phyloP scores from a whole-genome alignment of 495 filamentous ascomycete species.

The Hamigera avellanea region DNA sequence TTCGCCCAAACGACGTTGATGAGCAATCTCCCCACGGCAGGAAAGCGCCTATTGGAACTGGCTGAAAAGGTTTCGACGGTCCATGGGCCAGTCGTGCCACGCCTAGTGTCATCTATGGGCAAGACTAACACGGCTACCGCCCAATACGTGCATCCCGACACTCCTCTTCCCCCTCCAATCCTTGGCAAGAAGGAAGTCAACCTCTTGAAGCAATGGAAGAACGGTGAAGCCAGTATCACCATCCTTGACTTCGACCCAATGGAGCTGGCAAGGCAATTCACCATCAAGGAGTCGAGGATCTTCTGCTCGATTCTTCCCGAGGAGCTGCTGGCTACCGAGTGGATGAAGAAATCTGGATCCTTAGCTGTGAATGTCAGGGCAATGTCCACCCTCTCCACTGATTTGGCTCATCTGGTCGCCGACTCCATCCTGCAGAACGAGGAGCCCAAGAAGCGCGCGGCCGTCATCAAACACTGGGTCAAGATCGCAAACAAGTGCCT shows the following conservation, averaged over 20 bases:
- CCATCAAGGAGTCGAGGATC: conserved; percentile 83
- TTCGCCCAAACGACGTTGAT: conserved; percentile 70
- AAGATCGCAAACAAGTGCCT: conserved; percentile 86
- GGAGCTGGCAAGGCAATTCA: conserved; percentile 87
- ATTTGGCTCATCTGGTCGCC: conserved; percentile 86
- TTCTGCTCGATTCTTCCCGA: conserved; percentile 90
- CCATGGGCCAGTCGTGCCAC: conserved; percentile 69
- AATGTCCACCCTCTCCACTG: conserved; percentile 87
- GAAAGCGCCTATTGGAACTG: conserved; percentile 65
- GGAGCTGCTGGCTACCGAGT: conserved; percentile 86
- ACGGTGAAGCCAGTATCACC: conserved; percentile 52
- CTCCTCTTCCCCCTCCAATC: conserved; percentile 54
- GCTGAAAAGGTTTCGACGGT: conserved; percentile 69
- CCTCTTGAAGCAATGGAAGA: conserved; percentile 63
- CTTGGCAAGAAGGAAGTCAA: conserved; percentile 66
- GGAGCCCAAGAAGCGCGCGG: conserved; percentile 83
- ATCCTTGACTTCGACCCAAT: conserved; percentile 90
- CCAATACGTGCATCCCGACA: conserved; percentile 57
- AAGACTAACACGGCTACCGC: conserved; percentile 69
- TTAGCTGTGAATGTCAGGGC: conserved; percentile 86
- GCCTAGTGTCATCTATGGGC: conserved; percentile 76
- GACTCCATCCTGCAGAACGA: conserved; percentile 79
- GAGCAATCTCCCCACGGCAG: conserved; percentile 58
- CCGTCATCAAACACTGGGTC: conserved; percentile 95
- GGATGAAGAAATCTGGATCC: conserved; percentile 73